phyloP scores from a whole-genome alignment of 1,284 basidiomycete genomes.

The Kwoniella shivajii region DNA sequence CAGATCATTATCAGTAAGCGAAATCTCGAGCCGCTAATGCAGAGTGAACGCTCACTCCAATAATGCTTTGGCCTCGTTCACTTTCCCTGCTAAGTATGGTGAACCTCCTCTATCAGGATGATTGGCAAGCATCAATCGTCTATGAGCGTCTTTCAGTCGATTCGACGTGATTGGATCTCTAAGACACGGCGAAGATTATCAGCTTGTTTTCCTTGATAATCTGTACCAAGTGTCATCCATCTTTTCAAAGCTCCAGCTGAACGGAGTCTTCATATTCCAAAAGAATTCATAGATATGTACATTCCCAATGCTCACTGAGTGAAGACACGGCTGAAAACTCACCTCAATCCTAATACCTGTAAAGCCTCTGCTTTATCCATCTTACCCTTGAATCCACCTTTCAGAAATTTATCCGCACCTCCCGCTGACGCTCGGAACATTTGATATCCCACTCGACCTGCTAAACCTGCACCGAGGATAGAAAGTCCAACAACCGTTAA shows the following conservation, averaged over 20 bases:
- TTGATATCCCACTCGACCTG: constrained; percentile 65
- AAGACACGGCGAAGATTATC: constrained; percentile 3
- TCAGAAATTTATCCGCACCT: constrained; percentile 81
- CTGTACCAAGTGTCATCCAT: neutral
- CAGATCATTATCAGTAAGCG: neutral
- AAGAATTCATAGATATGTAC: no score
- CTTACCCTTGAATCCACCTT: constrained; percentile 91
- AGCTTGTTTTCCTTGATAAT: neutral
- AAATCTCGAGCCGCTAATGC: neutral
- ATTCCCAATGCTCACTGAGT: no score
- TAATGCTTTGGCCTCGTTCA: constrained; percentile 88
- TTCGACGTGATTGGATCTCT: constrained; percentile 75
- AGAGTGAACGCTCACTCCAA: constrained; percentile 59
- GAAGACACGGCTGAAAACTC: constrained; percentile 44
- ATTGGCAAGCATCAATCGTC: constrained; percentile 90
- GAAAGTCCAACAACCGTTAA: constrained; percentile 75
- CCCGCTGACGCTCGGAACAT: constrained; percentile 59
- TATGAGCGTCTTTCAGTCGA: constrained; percentile 84
- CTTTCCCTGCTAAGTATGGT: constrained; percentile 96
- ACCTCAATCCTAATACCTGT: constrained; percentile 90
- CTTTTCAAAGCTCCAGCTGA: neutral
- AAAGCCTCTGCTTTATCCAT: constrained; percentile 96
- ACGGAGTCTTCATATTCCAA: no score
- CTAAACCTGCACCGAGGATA: constrained; percentile 76
- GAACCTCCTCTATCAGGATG: constrained; percentile 95